A percentile compares a stretch with the other conserved stretches of the same genome.
Evolutionary conservation across 306 rosid genomes (phyloP).

Genomic region (Abrus precatorius): DNA sequence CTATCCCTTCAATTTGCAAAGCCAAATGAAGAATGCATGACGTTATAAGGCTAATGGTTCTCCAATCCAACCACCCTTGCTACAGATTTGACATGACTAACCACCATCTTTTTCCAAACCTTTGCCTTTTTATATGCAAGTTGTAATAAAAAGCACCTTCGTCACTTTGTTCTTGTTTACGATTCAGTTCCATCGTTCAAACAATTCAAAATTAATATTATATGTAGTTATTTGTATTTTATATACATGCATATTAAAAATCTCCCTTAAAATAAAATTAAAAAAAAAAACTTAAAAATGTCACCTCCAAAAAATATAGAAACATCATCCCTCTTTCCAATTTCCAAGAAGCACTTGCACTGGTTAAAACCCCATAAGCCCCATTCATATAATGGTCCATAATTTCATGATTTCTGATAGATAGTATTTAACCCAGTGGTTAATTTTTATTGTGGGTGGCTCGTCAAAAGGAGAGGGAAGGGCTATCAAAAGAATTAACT

Average conservation of each 20-base stretch:
- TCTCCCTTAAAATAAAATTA: too few relatives aligned
- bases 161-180: conserved; percentile 50
- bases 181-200: too few relatives aligned
- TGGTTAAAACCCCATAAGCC: not conserved
- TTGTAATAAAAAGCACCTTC: conserved; percentile 48
- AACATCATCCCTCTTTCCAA: too few relatives aligned
- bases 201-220: too few relatives aligned
- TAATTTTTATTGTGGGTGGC: not conserved
- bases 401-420: conserved; percentile 1
- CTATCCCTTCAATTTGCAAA: conserved; percentile 9
- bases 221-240: too few relatives aligned
- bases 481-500: not conserved
- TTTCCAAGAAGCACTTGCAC: too few relatives aligned
- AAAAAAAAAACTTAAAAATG: too few relatives aligned
- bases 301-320: too few relatives aligned
- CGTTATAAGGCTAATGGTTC: conserved; percentile 25
- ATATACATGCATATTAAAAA: too few relatives aligned
- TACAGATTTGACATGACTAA: conserved; percentile 41
- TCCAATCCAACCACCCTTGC: conserved; percentile 23
- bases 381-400: not conserved
- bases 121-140: conserved; percentile 42
- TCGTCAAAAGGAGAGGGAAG: not conserved
- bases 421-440: not conserved
- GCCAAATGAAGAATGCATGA: conserved; percentile 41
- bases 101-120: conserved; percentile 45